These are phyloP conservation scores for Trypanosoma scelopori DNA, from an alignment of 208 protist species.

Conservation along the genomic window DNA sequence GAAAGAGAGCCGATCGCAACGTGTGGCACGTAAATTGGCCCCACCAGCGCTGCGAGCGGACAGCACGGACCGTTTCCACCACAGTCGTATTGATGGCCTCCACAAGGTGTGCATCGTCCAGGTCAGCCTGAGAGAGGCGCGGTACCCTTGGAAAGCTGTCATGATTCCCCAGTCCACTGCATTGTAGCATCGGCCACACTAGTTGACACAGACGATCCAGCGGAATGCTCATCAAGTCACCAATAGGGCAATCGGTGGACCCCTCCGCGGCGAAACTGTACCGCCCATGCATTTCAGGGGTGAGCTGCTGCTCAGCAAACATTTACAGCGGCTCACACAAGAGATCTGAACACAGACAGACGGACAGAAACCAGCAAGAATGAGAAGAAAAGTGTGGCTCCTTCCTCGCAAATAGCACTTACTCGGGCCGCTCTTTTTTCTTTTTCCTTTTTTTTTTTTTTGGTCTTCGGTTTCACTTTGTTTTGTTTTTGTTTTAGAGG, in stretches of 20 bases:
- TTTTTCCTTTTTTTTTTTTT: too few species aligned
- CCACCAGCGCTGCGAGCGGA: conserved; percentile 4
- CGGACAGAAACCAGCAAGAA: conserved; percentile 2
- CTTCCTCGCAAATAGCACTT: too few species aligned
- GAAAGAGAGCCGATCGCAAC: conserved; percentile 23
- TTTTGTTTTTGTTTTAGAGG: too few species aligned
- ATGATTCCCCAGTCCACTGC: neutral
- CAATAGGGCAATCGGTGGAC: conserved; percentile 29
- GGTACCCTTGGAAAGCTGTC: conserved; percentile 3
- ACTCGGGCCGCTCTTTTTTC: too few species aligned
- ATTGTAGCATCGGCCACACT: conserved; percentile 48
- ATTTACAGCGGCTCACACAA: neutral
- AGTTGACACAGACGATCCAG: conserved; percentile 37
- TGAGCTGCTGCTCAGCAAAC: conserved; percentile 8
- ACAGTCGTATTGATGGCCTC: conserved; percentile 16
- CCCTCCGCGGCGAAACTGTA: conserved; percentile 16
- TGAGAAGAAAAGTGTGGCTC: conserved; percentile 12
- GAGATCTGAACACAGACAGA: too few species aligned
- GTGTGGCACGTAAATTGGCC: conserved; percentile 24
- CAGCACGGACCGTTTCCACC: conserved; percentile 5
- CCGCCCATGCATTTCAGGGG: neutral
- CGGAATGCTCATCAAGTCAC: conserved; percentile 52
- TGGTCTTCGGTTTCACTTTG: too few species aligned
- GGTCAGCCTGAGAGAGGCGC: conserved; percentile 7
- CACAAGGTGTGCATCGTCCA: conserved; percentile 12